Evolutionary conservation across 768 basidiomycete genomes (phyloP), one percentile per base, ranked within the genome.

Genomic region (Aureoboletus auriporus): DNA sequence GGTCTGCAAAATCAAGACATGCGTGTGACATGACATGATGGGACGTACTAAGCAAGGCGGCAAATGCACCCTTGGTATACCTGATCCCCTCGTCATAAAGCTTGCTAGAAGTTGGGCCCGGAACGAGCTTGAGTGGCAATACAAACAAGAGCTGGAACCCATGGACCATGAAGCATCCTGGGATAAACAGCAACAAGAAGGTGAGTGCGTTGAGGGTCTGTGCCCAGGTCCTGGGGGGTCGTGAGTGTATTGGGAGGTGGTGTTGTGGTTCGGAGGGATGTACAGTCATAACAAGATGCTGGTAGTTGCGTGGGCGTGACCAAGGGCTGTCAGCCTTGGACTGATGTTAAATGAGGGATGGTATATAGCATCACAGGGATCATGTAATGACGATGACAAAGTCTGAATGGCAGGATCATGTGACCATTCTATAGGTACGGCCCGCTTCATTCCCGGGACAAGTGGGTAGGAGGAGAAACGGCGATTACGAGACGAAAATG

Each of bases 21-120:
- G 44, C 40, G 33, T 46, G 20, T 33, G 12, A 33, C 12, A 5
- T 14, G 3, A 11, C 11, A 33, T 12, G 33, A 10, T 9, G 33
- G 12, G 36, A 76, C 82, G 61, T 57, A 90, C 90, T 78, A 61
- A 89, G 67, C 27, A 94, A 73, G 54, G 74, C 73, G 16, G 82
- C 90, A 67, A 91, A 93, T 13, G 85, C 76, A 26, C 86, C 89
- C 69, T 94, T 93, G 48, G 88, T 90, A 58, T 84, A 84, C 34
- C 84, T 75, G 43, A 93, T 80, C 1, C 84, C 87, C 44, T 79
- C 71, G 42, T 84, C 76, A 62, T 90, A 92, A 42, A 83, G 60
- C 17, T 67, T 69, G 49, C 68, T 70, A 6, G 84, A 72, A 65
- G 70, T 75, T 26, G 71, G 62, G 44, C 81, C 78, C n/a, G 88